Percentiles rank a stretch among this genome's conserved stretches.
phyloP scores from a whole-genome alignment of 1,284 basidiomycete species.

The Cystobasidium pallidum region DNA sequence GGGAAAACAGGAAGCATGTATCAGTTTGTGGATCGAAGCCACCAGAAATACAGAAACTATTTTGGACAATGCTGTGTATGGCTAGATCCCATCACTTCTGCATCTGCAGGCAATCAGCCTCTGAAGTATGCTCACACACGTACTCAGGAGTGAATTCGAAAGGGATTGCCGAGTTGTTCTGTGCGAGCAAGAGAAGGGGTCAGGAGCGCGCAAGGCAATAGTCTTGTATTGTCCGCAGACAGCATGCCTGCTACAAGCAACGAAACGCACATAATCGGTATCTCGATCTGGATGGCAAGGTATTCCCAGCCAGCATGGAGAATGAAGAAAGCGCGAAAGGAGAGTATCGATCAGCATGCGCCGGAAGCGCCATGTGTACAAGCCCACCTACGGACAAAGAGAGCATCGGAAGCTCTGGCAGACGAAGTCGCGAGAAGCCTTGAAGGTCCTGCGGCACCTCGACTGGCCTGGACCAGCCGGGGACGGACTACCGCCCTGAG shows the following conservation, averaged over 20 bases:
- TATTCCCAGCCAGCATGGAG: not conserved
- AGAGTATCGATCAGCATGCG: too few relatives aligned
- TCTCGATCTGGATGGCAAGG: slow-evolving; percentile 10
- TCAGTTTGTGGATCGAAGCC: too few relatives aligned
- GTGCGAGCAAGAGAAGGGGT: not conserved
- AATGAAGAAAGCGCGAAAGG: too few relatives aligned
- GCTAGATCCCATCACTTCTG: too few relatives aligned
- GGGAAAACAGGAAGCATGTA: not conserved
- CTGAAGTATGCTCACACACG: not conserved
- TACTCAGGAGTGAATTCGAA: slow-evolving; percentile 71
- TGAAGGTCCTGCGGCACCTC: not conserved
- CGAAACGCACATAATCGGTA: slow-evolving; percentile 36
- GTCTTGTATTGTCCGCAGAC: too few relatives aligned
- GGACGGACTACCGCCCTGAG: not conserved
- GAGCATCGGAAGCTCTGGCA: not conserved
- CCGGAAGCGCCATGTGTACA: too few relatives aligned
- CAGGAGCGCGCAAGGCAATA: too few relatives aligned
- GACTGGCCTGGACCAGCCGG: not conserved
- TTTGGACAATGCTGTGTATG: too few relatives aligned
- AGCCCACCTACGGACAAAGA: slow-evolving; percentile 15
- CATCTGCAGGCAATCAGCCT: not conserved
- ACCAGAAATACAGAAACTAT: too few relatives aligned
- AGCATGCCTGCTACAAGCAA: too few relatives aligned
- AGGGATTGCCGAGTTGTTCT: slow-evolving; percentile 62
- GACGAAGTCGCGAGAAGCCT: not conserved